Evolutionary conservation across 495 filamentous ascomycete species (phyloP).

Genomic region (Filosporella fistucella): DNA sequence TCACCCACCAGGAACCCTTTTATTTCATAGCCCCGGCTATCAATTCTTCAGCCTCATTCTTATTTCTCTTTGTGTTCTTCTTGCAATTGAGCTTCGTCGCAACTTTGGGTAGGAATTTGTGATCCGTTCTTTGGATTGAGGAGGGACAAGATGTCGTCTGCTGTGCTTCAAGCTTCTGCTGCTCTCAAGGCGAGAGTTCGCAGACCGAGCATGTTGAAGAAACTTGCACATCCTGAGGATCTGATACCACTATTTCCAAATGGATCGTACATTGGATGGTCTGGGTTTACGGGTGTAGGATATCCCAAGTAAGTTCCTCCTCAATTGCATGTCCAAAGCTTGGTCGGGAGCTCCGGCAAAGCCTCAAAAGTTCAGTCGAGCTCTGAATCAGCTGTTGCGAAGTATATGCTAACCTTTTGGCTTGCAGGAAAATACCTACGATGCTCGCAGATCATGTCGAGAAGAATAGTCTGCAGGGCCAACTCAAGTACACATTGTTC

Average conservation of each 20-base stretch:
- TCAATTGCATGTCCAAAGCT: too few relatives aligned
- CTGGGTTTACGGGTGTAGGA: slow-evolving; percentile 86
- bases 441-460: slow-evolving; percentile 87
- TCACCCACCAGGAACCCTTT: too few relatives aligned
- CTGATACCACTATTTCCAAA: slow-evolving; percentile 76
- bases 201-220: slow-evolving; percentile 73
- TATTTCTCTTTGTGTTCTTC: not conserved
- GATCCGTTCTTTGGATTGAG: not conserved
- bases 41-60: too few relatives aligned
- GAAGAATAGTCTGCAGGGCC: slow-evolving; percentile 78
- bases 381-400: not conserved
- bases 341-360: not conserved
- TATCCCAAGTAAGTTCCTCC: slow-evolving; percentile 70
- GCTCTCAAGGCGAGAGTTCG: slow-evolving; percentile 69
- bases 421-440: slow-evolving; percentile 69
- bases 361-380: not conserved
- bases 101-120: too few relatives aligned
- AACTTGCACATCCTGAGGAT: slow-evolving; percentile 75
- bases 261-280: slow-evolving; percentile 82
- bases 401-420: slow-evolving; percentile 4
- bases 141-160: slow-evolving; percentile 15
- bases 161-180: slow-evolving; percentile 45
- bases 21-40: too few relatives aligned
- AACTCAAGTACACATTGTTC: slow-evolving; percentile 81
- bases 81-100: slow-evolving; percentile 3